Evolutionary conservation across 2,329 filamentous ascomycete genomes (phyloP).

Genomic region (Aureobasidium sp.): DNA sequence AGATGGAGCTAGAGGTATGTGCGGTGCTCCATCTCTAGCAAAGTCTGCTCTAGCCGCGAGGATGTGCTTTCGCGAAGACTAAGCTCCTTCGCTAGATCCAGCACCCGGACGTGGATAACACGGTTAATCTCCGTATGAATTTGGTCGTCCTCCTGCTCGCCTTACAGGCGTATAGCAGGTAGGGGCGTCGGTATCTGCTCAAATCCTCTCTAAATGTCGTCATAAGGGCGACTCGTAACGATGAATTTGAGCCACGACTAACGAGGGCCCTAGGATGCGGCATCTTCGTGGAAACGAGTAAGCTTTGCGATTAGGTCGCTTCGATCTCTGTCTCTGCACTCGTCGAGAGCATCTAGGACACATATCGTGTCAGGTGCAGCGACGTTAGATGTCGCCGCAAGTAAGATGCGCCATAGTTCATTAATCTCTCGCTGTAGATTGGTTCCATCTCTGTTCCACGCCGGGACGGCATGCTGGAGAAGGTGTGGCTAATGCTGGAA

Average conservation of each 20-base stretch:
- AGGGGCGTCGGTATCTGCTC: neutral
- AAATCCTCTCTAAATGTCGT: neutral
- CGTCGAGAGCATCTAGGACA: neutral
- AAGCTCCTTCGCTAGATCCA: neutral
- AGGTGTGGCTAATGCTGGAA: neutral
- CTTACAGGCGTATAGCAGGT: neutral
- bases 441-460: neutral
- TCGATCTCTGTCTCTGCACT: neutral
- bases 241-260: neutral
- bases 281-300: neutral
- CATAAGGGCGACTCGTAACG: neutral
- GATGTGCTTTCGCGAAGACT: neutral
- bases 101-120: neutral
- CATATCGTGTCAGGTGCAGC: neutral
- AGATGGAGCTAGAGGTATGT: neutral
- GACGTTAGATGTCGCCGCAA: neutral
- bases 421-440: neutral
- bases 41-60: neutral
- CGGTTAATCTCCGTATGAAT: neutral
- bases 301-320: neutral
- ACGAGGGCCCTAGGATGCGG: neutral
- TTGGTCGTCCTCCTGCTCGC: neutral
- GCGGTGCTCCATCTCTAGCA: neutral
- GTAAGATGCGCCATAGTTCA: neutral
- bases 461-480: neutral